A percentile compares a stretch with the other conserved stretches of the same genome.
Evolutionary conservation across 495 filamentous ascomycete genomes (phyloP).

Genomic region (Xylaria curta): DNA sequence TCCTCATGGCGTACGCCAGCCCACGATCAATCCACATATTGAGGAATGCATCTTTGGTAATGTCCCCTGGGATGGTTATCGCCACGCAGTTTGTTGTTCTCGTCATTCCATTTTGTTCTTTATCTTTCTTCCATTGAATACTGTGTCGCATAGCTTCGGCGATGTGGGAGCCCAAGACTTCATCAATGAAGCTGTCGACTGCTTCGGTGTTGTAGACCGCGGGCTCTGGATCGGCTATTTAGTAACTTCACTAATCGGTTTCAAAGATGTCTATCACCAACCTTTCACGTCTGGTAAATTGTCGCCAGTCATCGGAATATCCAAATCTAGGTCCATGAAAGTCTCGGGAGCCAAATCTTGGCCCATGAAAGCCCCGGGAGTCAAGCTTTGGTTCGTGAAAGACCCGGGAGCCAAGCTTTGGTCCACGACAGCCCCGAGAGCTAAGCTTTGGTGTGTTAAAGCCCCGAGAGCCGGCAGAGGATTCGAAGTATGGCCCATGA

Average conservation of each 20-base stretch:
- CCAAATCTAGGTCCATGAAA: no score
- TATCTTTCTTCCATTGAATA: background rate
- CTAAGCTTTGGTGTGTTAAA: no score
- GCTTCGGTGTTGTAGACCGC: background rate
- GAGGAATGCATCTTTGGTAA: background rate
- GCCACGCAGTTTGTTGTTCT: background rate
- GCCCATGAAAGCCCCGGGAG: no score
- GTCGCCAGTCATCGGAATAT: background rate
- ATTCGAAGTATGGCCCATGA: no score
- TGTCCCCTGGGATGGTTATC: background rate
- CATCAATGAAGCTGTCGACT: background rate
- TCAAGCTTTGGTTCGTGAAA: no score
- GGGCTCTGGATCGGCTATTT: background rate
- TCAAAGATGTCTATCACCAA: background rate
- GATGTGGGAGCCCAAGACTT: background rate
- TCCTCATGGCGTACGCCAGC: background rate
- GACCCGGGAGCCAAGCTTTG: no score
- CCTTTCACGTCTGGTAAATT: background rate
- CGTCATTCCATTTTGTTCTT: background rate
- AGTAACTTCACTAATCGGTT: background rate
- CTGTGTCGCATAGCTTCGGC: background rate
- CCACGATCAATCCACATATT: background rate
- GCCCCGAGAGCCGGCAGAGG: no score
- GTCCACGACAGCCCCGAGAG: no score
- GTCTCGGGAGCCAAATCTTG: no score